Evolutionary conservation across 345 rosid species (phyloP), one percentile per base, ranked within the genome.

Genomic region (Citropsis articulata): DNA sequence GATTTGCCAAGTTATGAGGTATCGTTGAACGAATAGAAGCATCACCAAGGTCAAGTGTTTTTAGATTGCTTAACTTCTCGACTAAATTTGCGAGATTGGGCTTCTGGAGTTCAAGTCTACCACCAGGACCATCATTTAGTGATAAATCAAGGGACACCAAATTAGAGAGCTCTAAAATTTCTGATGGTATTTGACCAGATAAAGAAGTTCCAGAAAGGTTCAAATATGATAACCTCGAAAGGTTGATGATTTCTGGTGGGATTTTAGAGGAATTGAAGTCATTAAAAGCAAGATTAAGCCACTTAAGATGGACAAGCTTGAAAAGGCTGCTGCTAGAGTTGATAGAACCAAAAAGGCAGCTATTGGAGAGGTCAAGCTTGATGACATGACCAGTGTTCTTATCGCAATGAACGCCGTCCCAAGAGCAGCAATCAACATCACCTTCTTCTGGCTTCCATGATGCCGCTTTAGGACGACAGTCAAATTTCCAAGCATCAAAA

Each of bases 121-220:
- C 9, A 38, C 10, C 0, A 38, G 42, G 42, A 33, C 6, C 35
- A 33, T 33, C 35, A 33, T 38, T 78, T 0, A 0, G 0, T 14
- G 84, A 82, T 19, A 82, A 19, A 74, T 82, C 81, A 62, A 78
- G 79, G 9, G 63, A 8, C 6, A 16, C 18, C 12, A 57, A 21
- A 2, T 56, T 33, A 4, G 66, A 22, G 19, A 73, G 57, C 45
- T 36, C 31, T 5, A 42, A 28, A 4, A 73, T 10, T 33, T 73
- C 56, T 16, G 19, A 1, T 22, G 55, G 77, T 33, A 60, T 60
- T 60, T 60, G 77, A 19, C 77, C 36, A 60, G 14, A 10, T 40
- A 27, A 73, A 36, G 0, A 5, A 12, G 77, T 13, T 22, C 3
- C 1, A 35, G 77, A 35, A 14, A 73, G 68, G 22, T 73, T 60